These are phyloP conservation scores for Castanopsis chinensis DNA, from an alignment of 306 rosid genomes.

Conservation along the genomic window DNA sequence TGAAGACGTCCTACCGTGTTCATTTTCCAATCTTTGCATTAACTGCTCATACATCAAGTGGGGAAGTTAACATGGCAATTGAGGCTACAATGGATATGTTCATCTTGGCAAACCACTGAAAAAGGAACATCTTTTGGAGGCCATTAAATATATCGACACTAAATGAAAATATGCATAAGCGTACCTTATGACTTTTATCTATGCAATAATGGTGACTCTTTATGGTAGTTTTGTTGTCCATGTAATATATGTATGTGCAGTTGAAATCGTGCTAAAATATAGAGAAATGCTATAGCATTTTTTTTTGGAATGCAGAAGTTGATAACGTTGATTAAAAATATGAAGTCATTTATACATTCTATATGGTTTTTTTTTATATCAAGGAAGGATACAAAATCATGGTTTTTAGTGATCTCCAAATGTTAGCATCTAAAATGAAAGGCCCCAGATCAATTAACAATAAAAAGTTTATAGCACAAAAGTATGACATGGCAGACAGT, in stretches of 20 bases:
- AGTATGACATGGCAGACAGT: too few relatives aligned
- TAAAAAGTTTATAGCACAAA: too few relatives aligned
- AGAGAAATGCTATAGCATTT: background rate
- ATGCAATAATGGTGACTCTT: background rate
- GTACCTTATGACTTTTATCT: background rate
- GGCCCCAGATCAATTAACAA: too few relatives aligned
- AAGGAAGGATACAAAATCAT: background rate
- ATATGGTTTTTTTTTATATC: background rate
- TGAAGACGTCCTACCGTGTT: slow-evolving; percentile 37
- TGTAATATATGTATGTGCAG: too few relatives aligned
- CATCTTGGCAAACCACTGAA: slow-evolving; percentile 56
- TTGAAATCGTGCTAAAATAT: background rate
- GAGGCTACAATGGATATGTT: slow-evolving; percentile 61
- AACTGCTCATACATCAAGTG: slow-evolving; percentile 44
- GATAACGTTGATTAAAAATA: background rate
- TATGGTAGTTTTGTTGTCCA: background rate
- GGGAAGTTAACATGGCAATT: slow-evolving; percentile 25
- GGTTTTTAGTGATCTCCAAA: too few relatives aligned
- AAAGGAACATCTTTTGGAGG: slow-evolving; percentile 37
- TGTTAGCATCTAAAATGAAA: too few relatives aligned
- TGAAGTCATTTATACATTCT: background rate
- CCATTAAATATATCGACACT: slow-evolving; percentile 34
- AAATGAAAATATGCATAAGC: background rate
- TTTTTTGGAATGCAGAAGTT: background rate
- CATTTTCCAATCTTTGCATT: slow-evolving; percentile 72